Conservation (phyloP, 305 asterid species). For the Plantago coronopus region DNA sequence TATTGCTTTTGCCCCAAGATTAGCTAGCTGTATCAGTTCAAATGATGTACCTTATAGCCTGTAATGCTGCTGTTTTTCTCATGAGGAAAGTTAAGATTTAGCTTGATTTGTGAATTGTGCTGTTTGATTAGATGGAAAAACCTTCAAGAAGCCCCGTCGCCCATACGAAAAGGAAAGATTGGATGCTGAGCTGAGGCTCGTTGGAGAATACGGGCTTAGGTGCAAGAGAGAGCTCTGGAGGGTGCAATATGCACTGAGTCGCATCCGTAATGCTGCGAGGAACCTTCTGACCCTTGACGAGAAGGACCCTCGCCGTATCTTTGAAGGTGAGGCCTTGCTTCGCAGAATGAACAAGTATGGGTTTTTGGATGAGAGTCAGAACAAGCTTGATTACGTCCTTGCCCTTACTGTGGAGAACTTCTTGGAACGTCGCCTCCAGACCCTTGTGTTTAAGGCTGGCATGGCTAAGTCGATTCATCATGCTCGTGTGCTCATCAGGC, state of each 20-base stretch:
- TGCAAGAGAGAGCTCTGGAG: conserved; percentile 33
- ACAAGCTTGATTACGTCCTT: conserved; percentile 31
- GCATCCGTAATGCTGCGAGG: conserved; percentile 28
- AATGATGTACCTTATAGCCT: too few relatives aligned
- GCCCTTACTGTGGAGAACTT: conserved; percentile 30
- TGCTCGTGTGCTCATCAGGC: conserved; percentile 30
- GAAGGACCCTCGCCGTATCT: conserved; percentile 34
- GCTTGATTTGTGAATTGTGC: too few relatives aligned
- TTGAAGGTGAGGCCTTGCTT: conserved; percentile 31
- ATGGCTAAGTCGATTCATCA: conserved; percentile 34
- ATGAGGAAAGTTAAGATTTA: too few relatives aligned
- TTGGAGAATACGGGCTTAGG: conserved; percentile 29
- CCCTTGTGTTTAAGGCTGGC: conserved; percentile 29
- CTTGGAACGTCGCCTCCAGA: conserved; percentile 30
- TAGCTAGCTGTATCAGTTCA: too few relatives aligned
- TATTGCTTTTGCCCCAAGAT: too few relatives aligned
- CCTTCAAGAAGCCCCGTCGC: conserved; percentile 31
- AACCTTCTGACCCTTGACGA: conserved; percentile 29
- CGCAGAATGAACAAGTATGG: conserved; percentile 31
- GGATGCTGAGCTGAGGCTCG: conserved; percentile 32
- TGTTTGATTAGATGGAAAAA: conserved; percentile 19
- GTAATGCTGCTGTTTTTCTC: too few relatives aligned
- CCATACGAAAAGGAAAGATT: conserved; percentile 32
- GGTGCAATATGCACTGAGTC: conserved; percentile 30
- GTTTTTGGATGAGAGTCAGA: conserved; percentile 27